phyloP scores from a whole-genome alignment of 208 protist genomes.

The Lotmaria passim region DNA sequence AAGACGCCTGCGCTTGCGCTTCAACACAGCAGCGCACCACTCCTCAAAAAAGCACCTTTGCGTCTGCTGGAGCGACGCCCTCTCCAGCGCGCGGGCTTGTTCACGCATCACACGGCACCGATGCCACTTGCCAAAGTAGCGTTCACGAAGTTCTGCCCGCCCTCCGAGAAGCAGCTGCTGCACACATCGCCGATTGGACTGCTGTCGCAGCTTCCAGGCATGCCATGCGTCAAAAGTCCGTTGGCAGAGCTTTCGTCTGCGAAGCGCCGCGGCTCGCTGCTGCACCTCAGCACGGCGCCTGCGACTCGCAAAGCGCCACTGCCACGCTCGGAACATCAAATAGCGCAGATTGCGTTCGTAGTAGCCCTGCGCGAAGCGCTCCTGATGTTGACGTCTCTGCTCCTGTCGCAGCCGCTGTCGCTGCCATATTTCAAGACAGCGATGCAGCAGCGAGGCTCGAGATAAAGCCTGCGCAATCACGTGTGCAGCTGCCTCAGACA shows the following conservation, averaged over 20 bases:
- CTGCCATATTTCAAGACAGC: constrained; percentile 35
- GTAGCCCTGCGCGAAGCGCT: constrained; percentile 42
- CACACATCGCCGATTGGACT: background rate
- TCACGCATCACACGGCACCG: background rate
- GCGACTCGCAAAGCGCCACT: constrained; percentile 42
- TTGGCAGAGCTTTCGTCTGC: background rate
- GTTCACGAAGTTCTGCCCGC: background rate
- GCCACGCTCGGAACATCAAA: constrained; percentile 70
- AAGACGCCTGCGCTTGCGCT: background rate
- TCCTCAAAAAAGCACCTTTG: background rate
- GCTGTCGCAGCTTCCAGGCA: constrained; percentile 10
- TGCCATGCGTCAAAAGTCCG: constrained; percentile 1
- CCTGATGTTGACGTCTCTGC: constrained; percentile 17
- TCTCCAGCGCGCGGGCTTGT: background rate
- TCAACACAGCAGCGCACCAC: background rate
- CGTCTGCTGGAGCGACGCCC: background rate
- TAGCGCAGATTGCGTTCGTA: constrained; percentile 39
- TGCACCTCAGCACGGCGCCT: background rate
- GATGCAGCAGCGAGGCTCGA: constrained; percentile 24
- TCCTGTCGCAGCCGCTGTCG: background rate
- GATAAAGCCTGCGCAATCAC: constrained; percentile 55
- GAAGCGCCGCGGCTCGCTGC: background rate
- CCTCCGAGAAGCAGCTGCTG: background rate
- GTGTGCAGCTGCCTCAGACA: constrained; percentile 27
- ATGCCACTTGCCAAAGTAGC: constrained; percentile 14